phyloP scores from a whole-genome alignment of 805 yeast genomes.

The Lachancea lanzarotensis region DNA sequence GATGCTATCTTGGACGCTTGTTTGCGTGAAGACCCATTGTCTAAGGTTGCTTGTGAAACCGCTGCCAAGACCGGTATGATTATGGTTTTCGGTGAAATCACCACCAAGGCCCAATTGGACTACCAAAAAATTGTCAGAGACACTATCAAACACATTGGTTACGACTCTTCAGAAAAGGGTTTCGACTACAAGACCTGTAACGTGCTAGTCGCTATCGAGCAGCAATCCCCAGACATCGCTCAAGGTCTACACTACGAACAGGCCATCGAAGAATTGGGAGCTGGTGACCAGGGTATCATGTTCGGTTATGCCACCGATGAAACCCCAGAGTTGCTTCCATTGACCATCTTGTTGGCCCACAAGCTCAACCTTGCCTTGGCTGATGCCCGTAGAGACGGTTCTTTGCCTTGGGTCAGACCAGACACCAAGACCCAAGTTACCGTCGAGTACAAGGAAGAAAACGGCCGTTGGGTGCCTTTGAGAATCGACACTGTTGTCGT shows the following conservation, averaged over 20 bases:
- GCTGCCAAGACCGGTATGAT: conserved; percentile 99
- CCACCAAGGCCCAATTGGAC: conserved; percentile 92
- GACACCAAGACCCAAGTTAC: conserved; percentile 99
- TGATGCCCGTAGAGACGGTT: conserved; percentile 93
- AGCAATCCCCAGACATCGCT: conserved; percentile 98
- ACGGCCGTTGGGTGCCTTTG: conserved; percentile 91
- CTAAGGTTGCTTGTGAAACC: conserved; percentile 99
- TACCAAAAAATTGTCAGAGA: conserved; percentile 97
- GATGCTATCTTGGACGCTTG: conserved; percentile 98
- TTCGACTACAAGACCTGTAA: conserved; percentile 99
- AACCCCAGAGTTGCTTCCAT: conserved; percentile 94
- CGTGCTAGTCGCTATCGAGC: conserved; percentile 97
- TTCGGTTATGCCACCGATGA: conserved; percentile 99
- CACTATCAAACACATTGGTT: conserved; percentile 97
- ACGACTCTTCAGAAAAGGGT: conserved; percentile 92
- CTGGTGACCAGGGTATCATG: conserved; percentile 99
- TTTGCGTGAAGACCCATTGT: conserved; percentile 88
- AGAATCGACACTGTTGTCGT: conserved; percentile 98
- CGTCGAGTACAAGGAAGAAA: conserved; percentile 87
- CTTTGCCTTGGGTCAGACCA: conserved; percentile 95
- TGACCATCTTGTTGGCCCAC: conserved; percentile 91
- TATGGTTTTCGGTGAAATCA: conserved; percentile 98
- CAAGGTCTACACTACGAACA: conserved; percentile 97
- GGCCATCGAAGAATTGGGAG: conserved; percentile 97
- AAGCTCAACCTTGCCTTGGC: conserved; percentile 95